phyloP scores from a whole-genome alignment of 441 rosid species.

The Heliophila coronopifolia region DNA sequence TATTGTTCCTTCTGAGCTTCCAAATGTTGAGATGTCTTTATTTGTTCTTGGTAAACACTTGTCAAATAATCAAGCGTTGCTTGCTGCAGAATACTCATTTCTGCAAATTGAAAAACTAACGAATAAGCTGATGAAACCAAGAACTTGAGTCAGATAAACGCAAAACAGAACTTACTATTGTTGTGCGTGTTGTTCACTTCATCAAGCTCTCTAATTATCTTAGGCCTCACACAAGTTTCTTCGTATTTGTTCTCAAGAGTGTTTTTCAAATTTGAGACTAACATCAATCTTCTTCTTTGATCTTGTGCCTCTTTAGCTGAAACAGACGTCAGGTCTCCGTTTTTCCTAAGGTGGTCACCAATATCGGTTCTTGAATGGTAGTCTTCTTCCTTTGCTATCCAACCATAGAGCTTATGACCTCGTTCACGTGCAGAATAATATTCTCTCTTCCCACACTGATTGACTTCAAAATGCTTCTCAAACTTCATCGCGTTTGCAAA shows the following conservation, averaged over 20 bases:
- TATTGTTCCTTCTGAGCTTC: slow-evolving; percentile 36
- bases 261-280: slow-evolving; percentile 35
- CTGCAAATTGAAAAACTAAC: slow-evolving; percentile 30
- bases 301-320: slow-evolving; percentile 46
- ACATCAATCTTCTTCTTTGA: slow-evolving; percentile 29
- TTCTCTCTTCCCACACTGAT: slow-evolving; percentile 44
- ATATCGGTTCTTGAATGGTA: slow-evolving; percentile 30
- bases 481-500: slow-evolving; percentile 49
- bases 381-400: slow-evolving; percentile 64
- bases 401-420: slow-evolving; percentile 49
- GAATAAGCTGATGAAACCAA: not conserved
- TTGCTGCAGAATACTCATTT: slow-evolving; percentile 44
- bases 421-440: slow-evolving; percentile 20
- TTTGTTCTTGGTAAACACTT: slow-evolving; percentile 39
- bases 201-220: slow-evolving; percentile 36
- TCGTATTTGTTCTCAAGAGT: slow-evolving; percentile 44
- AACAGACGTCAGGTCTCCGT: slow-evolving; percentile 55
- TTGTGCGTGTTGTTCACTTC: slow-evolving; percentile 40
- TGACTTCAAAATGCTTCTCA: slow-evolving; percentile 41
- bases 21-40: slow-evolving; percentile 30
- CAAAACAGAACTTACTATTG: slow-evolving; percentile 38
- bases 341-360: slow-evolving; percentile 40
- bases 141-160: slow-evolving; percentile 3
- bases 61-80: slow-evolving; percentile 35
- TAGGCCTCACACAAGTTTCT: slow-evolving; percentile 30